A percentile compares a stretch with the other conserved stretches of the same genome.
Conservation (phyloP, 2,329 filamentous ascomycete species). For the Mycogone perniciosa region DNA sequence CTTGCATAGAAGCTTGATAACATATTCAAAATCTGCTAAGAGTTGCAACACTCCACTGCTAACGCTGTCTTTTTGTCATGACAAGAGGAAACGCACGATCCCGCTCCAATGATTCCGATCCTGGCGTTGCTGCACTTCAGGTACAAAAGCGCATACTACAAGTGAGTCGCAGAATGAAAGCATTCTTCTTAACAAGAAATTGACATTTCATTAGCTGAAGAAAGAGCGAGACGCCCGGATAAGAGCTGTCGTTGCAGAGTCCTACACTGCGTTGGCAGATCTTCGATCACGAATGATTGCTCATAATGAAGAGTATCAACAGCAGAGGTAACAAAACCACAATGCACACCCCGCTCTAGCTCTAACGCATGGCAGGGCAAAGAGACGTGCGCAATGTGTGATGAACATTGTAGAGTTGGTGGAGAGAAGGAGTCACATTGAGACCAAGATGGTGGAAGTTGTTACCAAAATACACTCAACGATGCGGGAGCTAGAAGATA, state of each 20-base stretch:
- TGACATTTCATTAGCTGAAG: slow-evolving; percentile 22
- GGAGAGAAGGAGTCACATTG: slow-evolving; percentile 22
- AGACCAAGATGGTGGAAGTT: slow-evolving; percentile 23
- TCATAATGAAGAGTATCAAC: slow-evolving; percentile 19
- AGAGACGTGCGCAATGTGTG: slow-evolving; percentile 14
- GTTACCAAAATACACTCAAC: slow-evolving; percentile 15
- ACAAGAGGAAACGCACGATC: slow-evolving; percentile 14
- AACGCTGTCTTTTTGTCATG: slow-evolving; percentile 2
- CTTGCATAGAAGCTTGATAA: too few relatives aligned
- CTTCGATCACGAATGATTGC: slow-evolving; percentile 18
- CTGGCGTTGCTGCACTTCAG: slow-evolving; percentile 18
- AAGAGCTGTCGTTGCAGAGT: slow-evolving; percentile 19
- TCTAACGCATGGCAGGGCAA: slow-evolving; percentile 13
- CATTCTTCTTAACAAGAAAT: not conserved
- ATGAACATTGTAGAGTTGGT: slow-evolving; percentile 16
- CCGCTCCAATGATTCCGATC: slow-evolving; percentile 17
- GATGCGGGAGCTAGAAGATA: slow-evolving; percentile 21
- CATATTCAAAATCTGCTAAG: too few relatives aligned
- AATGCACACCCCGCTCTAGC: too few relatives aligned
- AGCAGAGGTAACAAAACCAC: slow-evolving; percentile 17
- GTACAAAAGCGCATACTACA: slow-evolving; percentile 23
- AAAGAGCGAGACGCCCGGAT: slow-evolving; percentile 24
- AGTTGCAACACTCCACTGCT: too few relatives aligned
- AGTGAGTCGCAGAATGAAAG: slow-evolving; percentile 12
- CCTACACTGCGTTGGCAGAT: slow-evolving; percentile 19